Evolutionary conservation across 192 early-diverging fungal species (phyloP).

Genomic region (Jimgerdemannia flammicorona): DNA sequence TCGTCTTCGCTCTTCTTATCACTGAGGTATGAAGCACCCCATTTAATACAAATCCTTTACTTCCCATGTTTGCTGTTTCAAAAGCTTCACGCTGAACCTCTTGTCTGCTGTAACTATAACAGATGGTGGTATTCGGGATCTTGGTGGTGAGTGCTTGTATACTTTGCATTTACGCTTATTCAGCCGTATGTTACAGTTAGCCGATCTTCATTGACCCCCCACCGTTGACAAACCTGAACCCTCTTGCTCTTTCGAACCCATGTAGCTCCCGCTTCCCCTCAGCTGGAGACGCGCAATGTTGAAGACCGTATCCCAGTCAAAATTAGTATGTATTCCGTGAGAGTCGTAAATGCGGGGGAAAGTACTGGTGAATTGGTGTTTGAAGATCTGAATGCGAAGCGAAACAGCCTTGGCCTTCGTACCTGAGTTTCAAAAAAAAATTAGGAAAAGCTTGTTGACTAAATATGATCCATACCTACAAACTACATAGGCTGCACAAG

Average conservation of each 20-base stretch:
- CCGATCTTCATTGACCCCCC: too few species aligned
- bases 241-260: too few species aligned
- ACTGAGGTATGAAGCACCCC: neutral
- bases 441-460: too few species aligned
- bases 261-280: conserved; percentile 46
- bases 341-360: too few species aligned
- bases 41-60: neutral
- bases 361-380: conserved; percentile 3
- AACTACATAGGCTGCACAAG: conserved; percentile 14
- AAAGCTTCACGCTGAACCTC: neutral
- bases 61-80: neutral
- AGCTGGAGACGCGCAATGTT: conserved; percentile 43
- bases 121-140: neutral
- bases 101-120: neutral
- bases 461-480: too few species aligned
- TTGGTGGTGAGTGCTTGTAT: neutral
- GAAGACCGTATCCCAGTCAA: conserved; percentile 39
- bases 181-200: too few species aligned
- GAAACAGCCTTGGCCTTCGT: too few species aligned
- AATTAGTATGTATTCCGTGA: conserved; percentile 20
- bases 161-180: too few species aligned
- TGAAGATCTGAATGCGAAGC: too few species aligned
- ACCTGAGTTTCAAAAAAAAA: too few species aligned
- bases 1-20: neutral
- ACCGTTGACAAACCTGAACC: too few species aligned